Evolutionary conservation across 345 rosid species (phyloP), one percentile per base, ranked within the genome.

Genomic region (Barbarea vulgaris): DNA sequence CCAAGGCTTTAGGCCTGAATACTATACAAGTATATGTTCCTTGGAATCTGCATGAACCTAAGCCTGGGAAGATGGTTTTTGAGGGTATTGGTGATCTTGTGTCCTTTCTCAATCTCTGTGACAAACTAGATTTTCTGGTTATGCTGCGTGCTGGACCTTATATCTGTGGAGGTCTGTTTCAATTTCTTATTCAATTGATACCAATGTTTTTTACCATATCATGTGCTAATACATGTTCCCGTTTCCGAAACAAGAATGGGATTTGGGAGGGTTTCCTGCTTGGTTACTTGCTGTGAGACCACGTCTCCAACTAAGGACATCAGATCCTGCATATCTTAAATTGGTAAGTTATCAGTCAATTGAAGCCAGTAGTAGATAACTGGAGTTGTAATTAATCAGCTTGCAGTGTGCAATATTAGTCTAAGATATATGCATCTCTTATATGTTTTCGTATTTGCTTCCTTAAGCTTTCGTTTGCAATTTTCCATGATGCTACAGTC

Each of bases 31-130:
- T 85, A 33, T 94, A 94, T 77, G 91, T 89, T 76, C 96, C 97
- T 51, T 94, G 98, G 97, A 94, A 94, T 84, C 81, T 94, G 44
- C 98, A 94, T 78, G 95, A 94, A 77, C 97, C 98, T n/a, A 83
- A 80, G 81, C 93, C 88, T 3, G 93, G 88, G 42, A 69, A 87
- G 59, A 52, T 87, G 22, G 87, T 85, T 73, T 91, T 91, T 79
- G 88, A 87, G 55, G 95, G 96, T 64, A 87, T 89, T 81, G 88
- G 91, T 18, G 89, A 94, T 80, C 68, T 94, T 21, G 79, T 85
- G 10, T 85, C 89, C 17, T 94, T 88, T 79, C 77, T 94, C 67
- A 85, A 83, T 78, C 86, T 94, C 27, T 91, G 97, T 83, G 86
- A 91, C 75, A 89, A 87, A 74, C 87, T 89, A 73, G 88, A 80